Evolutionary conservation across 2,329 filamentous ascomycete genomes (phyloP), one percentile per base, ranked within the genome.

Genomic region (Thelonectria discophora): DNA sequence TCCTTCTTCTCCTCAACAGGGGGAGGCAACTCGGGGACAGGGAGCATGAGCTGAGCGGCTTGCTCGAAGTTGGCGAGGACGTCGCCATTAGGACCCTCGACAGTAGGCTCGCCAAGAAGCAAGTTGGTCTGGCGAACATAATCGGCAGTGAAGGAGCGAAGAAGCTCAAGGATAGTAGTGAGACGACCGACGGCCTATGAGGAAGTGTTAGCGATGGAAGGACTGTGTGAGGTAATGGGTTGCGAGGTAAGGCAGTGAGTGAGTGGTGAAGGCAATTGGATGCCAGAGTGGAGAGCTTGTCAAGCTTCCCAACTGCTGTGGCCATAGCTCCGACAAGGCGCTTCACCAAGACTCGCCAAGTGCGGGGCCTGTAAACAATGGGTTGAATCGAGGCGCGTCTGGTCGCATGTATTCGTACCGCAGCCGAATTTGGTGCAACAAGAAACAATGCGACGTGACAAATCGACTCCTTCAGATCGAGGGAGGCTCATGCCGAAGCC

Each of bases 101-200:
- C 79, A 51, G 81, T 82, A 71, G 79, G 84, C 80, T 85, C 88
- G 68, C 89, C 89, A 24, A 97, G 86, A 49, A 97, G 87, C 8
- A 92, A 88, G 76, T 94, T 93, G 70, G 91, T 93, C 82, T 97
- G 93, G 74, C 92, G 90, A 73, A 96, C 87, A 79, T 97, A 97
- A 70, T 94, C 92, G 72, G 88, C 86, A 66, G 91, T 90, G 71
- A 97, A 89, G 61, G 89, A 89, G 73, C 91, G 89, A 74, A 97
- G 88, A 42, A 93, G 86, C 63, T 89, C 88, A 73, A 94, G 88
- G 52, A 97, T 90, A 60, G 90, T 91, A 66, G 90, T 88, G 67
- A 97, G 88, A 58, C 92, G 88, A 30, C 71, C 72, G 54, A 79
- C 70, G 57, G 76, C 75, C 73, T 91, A 32, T 32, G 47, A 15